Conservation (phyloP, 768 basidiomycete genomes). For the Russula compacta region DNA sequence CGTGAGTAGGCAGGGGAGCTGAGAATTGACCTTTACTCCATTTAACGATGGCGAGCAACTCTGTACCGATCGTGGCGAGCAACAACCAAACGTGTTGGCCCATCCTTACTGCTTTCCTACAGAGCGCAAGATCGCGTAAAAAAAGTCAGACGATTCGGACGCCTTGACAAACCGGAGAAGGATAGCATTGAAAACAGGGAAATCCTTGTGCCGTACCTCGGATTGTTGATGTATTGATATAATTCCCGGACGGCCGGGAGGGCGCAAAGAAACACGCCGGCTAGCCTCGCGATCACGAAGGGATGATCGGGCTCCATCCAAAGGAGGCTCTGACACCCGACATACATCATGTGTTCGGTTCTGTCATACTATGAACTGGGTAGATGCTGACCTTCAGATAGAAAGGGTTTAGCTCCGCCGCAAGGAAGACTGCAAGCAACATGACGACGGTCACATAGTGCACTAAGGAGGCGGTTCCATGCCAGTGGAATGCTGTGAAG, state of each 20-base stretch:
- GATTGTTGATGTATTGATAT: conserved; percentile 75
- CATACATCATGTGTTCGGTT: background rate
- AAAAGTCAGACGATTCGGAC: conserved; percentile 8
- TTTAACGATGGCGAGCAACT: conserved; percentile 71
- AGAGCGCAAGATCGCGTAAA: conserved; percentile 16
- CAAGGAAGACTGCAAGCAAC: conserved; percentile 68
- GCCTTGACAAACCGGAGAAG: conserved; percentile 3
- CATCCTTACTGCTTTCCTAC: conserved; percentile 76
- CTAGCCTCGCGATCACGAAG: conserved; percentile 62
- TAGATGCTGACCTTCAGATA: conserved; percentile 61
- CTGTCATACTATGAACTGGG: background rate
- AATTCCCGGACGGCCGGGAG: conserved; percentile 78
- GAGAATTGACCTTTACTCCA: conserved; percentile 70
- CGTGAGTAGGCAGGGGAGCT: conserved; percentile 49
- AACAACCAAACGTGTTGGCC: conserved; percentile 84
- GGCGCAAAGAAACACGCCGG: conserved; percentile 76
- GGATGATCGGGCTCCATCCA: conserved; percentile 93
- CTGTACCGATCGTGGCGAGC: conserved; percentile 77
- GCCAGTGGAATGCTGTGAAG: conserved; percentile 86
- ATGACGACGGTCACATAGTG: conserved; percentile 71
- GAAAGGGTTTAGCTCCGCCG: conserved; percentile 81
- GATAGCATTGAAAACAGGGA: background rate
- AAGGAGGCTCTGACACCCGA: conserved; percentile 39
- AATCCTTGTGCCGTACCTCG: conserved; percentile 43
- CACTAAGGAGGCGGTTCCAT: conserved; percentile 59